Evolutionary conservation across 2,329 filamentous ascomycete genomes (phyloP).

Genomic region (Colletotrichum siamense): DNA sequence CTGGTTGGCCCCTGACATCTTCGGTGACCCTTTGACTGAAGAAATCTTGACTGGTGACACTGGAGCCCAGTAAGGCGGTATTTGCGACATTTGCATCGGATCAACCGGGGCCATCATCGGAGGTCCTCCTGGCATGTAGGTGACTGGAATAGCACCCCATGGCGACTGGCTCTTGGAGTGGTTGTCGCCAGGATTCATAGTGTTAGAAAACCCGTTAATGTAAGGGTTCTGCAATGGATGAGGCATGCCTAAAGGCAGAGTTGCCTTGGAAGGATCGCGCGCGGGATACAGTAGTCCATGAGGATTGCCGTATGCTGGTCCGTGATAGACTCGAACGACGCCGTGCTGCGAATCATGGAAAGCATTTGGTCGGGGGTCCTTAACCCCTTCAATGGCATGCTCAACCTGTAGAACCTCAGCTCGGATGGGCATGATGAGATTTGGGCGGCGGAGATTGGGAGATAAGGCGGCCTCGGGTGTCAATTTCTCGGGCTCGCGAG

Average conservation of each 20-base stretch:
- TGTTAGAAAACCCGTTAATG: conserved; percentile 41
- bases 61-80: neutral
- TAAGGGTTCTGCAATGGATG: conserved; percentile 50
- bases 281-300: conserved; percentile 52
- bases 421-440: conserved; percentile 52
- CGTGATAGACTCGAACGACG: conserved; percentile 63
- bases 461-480: conserved; percentile 26
- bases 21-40: neutral
- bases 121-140: conserved; percentile 6
- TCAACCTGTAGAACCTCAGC: conserved; percentile 60
- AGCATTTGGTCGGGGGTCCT: conserved; percentile 64
- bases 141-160: neutral
- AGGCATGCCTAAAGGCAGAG: conserved; percentile 46
- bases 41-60: neutral
- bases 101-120: conserved; percentile 2
- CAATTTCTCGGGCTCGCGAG: conserved; percentile 25
- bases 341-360: conserved; percentile 61
- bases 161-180: conserved; percentile 14
- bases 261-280: conserved; percentile 32
- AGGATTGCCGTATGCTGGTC: conserved; percentile 59
- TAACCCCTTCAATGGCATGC: conserved; percentile 55
- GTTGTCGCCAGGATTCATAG: conserved; percentile 17
- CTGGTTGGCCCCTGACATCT: conserved; percentile 12
- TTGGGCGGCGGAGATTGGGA: conserved; percentile 41
- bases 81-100: conserved; percentile 9